Conservation (phyloP, 352 stramenopile species). For the Globisporangium okanoganense region DNA sequence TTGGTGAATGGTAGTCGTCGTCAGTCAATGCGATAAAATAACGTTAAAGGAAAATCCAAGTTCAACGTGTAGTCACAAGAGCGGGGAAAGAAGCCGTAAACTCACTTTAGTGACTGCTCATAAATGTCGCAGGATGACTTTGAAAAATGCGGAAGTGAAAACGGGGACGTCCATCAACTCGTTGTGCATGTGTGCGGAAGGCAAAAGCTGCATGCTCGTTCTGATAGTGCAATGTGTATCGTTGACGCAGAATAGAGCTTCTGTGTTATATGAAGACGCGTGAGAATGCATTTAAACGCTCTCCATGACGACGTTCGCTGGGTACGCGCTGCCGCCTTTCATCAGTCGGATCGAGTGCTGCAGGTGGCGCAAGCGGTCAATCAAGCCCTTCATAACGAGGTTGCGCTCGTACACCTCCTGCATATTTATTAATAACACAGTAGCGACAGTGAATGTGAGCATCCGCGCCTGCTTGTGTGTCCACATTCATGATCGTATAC, state of each 20-base stretch:
- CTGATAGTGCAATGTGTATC: background rate
- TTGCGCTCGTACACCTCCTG: conserved; percentile 85
- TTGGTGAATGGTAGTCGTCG: conserved; percentile 5
- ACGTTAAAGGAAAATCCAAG: background rate
- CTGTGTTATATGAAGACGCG: too few species aligned
- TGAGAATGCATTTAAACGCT: too few species aligned
- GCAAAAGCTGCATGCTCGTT: background rate
- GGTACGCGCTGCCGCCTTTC: conserved; percentile 58
- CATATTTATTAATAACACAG: background rate
- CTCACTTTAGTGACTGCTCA: background rate
- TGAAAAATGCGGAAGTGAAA: background rate
- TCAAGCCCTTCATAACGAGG: conserved; percentile 82
- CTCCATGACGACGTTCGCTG: conserved; percentile 68
- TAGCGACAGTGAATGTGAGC: too few species aligned
- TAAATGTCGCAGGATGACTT: background rate
- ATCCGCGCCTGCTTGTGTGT: background rate
- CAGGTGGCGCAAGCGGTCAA: conserved; percentile 70
- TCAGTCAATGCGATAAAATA: background rate
- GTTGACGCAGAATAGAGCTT: background rate
- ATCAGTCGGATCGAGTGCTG: conserved; percentile 76
- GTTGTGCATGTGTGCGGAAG: background rate
- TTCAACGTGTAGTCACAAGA: background rate
- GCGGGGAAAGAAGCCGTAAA: background rate
- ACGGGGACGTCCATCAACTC: background rate
- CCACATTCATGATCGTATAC: background rate